Evolutionary conservation across 345 rosid species (phyloP).

Genomic region (Melaleuca alternifolia): DNA sequence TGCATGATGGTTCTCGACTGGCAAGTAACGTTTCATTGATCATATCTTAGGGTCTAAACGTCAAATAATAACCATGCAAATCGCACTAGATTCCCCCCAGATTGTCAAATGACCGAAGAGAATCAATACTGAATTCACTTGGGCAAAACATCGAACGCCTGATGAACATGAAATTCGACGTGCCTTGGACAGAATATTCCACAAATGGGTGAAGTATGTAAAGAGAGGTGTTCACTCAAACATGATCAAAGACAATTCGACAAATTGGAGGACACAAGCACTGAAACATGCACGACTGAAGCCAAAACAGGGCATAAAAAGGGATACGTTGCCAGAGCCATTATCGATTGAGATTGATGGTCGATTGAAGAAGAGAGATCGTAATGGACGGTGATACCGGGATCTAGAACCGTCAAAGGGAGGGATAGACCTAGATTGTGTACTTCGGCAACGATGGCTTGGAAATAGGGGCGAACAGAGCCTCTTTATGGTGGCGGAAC

Average conservation of each 20-base stretch:
- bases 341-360: accelerated
- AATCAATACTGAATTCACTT: neutral
- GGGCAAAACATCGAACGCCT: neutral
- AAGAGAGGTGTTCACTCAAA: neutral
- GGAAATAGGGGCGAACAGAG: neutral
- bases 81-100: neutral
- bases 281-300: neutral
- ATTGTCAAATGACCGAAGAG: neutral
- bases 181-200: neutral
- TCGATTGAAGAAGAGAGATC: neutral
- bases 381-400: neutral
- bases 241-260: neutral
- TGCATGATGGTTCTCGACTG: neutral
- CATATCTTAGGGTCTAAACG: neutral
- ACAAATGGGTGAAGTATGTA: neutral
- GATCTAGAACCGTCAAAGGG: neutral
- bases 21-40: neutral
- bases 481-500: neutral
- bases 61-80: neutral
- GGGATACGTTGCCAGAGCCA: neutral
- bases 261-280: neutral
- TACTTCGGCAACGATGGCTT: neutral
- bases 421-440: neutral
- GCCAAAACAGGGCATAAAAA: neutral
- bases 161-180: neutral